Base-by-base conservation (phyloP, 257 asterid genomes). In the Fraxinus quadrangulata region DNA sequence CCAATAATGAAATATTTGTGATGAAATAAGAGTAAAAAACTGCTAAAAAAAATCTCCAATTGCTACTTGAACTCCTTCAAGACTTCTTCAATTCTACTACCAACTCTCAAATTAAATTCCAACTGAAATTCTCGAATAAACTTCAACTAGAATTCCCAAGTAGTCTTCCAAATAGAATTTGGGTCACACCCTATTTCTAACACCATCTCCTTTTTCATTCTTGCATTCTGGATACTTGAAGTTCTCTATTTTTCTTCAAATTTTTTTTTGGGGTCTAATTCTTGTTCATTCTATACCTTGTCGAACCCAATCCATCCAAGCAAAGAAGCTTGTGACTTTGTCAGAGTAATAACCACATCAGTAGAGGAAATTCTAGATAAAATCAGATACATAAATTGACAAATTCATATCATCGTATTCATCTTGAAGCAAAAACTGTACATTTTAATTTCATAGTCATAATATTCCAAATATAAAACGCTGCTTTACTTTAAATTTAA, bases 401-500 rank as follows among this genome's bases (percentile, higher is more conserved):
- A 59, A 59, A n/a, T 59, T n/a, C 28, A 23, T 56, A 56, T 56
- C 66, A 56, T 56, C 23, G 19, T 51, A 5, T 26, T 26, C 28
- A 11, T 17, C 61, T 51, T 14, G 63, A 59, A 66, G 45, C 30
- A 19, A 82, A 74, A 30, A 24, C 1, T 65, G 12, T 6, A 23
- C 24, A 45, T 16, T 42, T 75, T 59, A 2, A 79, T 56, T 67
- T n/a, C 24, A 28, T 3, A 68, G 66, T 39, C 51, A 45, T 72
- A 73, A 30, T 26, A 77, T 73, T 39, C 72, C 59, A 6, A 45
- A 26, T 26, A 78, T 13, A 54, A 47, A 70, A 69, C 24, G 21
- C 77, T 36, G 30, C 26, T 47, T 54, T 59, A 78, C 69, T 61
- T 49, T 72, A 40, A 40, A 40, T 40, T 40, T 40, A 63, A 74